Conservation (phyloP, 2,329 filamentous ascomycete species). For the Neoascochyta sp. region DNA sequence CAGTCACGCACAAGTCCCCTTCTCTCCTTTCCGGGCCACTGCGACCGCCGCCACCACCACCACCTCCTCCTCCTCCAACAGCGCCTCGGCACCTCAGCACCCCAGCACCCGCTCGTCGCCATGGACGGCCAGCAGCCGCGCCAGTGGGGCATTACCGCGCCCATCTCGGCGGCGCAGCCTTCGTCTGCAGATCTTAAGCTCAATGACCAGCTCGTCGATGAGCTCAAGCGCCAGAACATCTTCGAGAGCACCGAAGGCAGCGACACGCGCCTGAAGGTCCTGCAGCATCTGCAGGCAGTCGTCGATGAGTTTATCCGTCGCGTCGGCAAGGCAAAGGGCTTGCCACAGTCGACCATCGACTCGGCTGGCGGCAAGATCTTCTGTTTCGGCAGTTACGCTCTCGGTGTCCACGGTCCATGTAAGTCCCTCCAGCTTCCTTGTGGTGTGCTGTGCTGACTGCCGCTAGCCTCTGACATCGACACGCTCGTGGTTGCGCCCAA, state of each 20-base stretch:
- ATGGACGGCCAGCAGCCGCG: conserved; percentile 35
- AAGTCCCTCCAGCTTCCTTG: conserved; percentile 1
- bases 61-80: conserved; percentile 11
- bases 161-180: conserved; percentile 74
- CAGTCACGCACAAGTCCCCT: conserved; percentile 5
- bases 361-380: conserved; percentile 89
- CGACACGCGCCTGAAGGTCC: conserved; percentile 70
- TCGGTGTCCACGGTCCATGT: conserved; percentile 87
- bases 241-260: conserved; percentile 84
- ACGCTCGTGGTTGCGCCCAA: conserved; percentile 89
- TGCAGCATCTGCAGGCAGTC: conserved; percentile 72
- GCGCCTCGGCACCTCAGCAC: conserved; percentile 20
- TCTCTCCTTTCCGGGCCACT: conserved; percentile 8
- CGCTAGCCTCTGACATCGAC: conserved; percentile 86
- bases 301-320: conserved; percentile 82
- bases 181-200: conserved; percentile 71
- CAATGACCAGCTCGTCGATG: conserved; percentile 75
- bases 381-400: conserved; percentile 90
- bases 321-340: conserved; percentile 69
- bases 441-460: too few species aligned
- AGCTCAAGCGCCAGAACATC: conserved; percentile 84
- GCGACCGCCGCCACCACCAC: conserved; percentile 10
- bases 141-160: conserved; percentile 72
- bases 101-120: conserved; percentile 6
- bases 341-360: conserved; percentile 73